These are phyloP conservation scores for Fomitopsis serialis DNA, from an alignment of 768 basidiomycete species.

Conservation along the genomic window DNA sequence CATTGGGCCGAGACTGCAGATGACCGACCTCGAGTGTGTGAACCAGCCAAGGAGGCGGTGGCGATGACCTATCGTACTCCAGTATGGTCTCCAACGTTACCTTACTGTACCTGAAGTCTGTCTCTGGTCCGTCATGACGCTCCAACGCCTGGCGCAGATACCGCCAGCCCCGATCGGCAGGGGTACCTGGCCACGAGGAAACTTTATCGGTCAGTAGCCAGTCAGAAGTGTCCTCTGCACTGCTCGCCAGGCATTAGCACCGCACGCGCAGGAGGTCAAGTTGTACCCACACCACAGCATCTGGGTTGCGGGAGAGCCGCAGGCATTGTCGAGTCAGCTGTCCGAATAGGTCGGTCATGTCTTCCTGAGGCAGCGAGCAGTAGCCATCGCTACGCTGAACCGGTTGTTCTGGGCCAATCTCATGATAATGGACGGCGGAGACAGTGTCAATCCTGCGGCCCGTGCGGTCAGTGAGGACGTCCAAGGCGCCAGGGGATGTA, in stretches of 20 bases:
- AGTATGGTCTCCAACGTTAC: slow-evolving; percentile 74
- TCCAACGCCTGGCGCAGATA: slow-evolving; percentile 79
- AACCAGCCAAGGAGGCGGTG: slow-evolving; percentile 82
- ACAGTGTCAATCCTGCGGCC: slow-evolving; percentile 41
- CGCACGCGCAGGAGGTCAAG: neutral
- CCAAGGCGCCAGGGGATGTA: neutral
- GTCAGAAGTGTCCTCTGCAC: slow-evolving; percentile 65
- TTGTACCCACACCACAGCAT: slow-evolving; percentile 47
- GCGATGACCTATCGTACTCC: slow-evolving; percentile 49
- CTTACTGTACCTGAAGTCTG: slow-evolving; percentile 73
- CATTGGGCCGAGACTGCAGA: neutral
- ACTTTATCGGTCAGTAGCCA: slow-evolving; percentile 84
- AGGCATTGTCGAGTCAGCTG: slow-evolving; percentile 76
- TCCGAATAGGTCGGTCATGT: slow-evolving; percentile 84
- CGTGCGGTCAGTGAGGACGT: slow-evolving; percentile 15
- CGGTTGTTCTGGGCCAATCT: slow-evolving; percentile 72
- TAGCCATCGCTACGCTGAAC: slow-evolving; percentile 74
- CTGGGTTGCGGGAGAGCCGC: slow-evolving; percentile 60
- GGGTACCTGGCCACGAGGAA: slow-evolving; percentile 78
- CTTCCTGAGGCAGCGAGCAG: slow-evolving; percentile 71
- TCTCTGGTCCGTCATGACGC: slow-evolving; percentile 67
- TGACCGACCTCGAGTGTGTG: slow-evolving; percentile 60
- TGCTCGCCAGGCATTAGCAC: slow-evolving; percentile 24
- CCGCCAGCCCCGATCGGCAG: slow-evolving; percentile 79
- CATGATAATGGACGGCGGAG: slow-evolving; percentile 66